Percentiles rank a stretch among this genome's conserved stretches.
Evolutionary conservation across 345 rosid genomes (phyloP).

Genomic region (Boechera divaricarpa): DNA sequence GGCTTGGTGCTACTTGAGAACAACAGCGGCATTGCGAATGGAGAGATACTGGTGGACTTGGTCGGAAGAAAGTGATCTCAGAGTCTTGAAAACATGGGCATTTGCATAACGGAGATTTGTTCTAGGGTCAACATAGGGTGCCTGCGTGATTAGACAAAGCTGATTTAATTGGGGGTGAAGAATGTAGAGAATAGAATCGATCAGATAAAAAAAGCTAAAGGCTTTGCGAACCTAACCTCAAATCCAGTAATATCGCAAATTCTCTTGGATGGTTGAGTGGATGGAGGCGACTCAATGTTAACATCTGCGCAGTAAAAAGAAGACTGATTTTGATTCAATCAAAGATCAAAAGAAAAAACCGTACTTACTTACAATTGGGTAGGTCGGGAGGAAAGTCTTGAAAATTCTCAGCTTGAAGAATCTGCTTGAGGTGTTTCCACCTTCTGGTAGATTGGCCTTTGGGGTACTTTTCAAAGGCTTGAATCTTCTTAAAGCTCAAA

Average conservation of each 20-base stretch:
- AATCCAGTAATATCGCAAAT: constrained; percentile 89
- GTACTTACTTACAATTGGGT: constrained; percentile 57
- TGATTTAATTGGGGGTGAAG: neutral
- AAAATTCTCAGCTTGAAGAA: constrained; percentile 81
- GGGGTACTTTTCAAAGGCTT: constrained; percentile 79
- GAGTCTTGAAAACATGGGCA: constrained; percentile 73
- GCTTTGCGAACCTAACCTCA: constrained; percentile 50
- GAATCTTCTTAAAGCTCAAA: constrained; percentile 76
- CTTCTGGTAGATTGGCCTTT: constrained; percentile 83
- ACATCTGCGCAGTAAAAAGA: constrained; percentile 52
- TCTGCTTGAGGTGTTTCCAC: constrained; percentile 98
- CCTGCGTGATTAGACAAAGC: constrained; percentile 49
- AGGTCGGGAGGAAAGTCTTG: constrained; percentile 61
- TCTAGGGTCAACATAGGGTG: constrained; percentile 85
- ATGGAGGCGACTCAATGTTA: constrained; percentile 88
- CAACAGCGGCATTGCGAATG: constrained; percentile 83
- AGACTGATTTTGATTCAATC: no score
- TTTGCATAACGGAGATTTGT: constrained; percentile 85
- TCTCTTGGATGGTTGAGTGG: constrained; percentile 79
- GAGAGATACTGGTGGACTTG: constrained; percentile 87
- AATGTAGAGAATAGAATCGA: neutral
- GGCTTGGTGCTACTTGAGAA: constrained; percentile 56
- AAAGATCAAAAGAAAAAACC: no score
- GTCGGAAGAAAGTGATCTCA: constrained; percentile 81
- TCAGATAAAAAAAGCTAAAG: neutral